Conservation (phyloP, 257 asterid species). For the Verbena officinalis region DNA sequence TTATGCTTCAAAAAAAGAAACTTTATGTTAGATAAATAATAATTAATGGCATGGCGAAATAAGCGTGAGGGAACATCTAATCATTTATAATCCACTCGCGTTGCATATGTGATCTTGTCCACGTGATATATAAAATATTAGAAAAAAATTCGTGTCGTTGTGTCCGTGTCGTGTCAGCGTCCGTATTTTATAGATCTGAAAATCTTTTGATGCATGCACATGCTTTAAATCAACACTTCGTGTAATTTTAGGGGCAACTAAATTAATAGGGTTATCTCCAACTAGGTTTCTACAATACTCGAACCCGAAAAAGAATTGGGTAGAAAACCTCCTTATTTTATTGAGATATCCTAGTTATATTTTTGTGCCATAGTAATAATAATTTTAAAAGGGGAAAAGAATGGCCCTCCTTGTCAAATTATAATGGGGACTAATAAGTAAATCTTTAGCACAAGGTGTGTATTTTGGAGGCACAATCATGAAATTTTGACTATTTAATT, state of each 20-base stretch:
- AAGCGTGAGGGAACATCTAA: constrained; percentile 29
- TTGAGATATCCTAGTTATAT: no score
- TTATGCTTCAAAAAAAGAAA: neutral
- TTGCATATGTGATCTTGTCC: neutral
- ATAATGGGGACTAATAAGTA: neutral
- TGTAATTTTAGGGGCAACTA: no score
- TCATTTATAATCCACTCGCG: neutral
- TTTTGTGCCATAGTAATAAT: neutral
- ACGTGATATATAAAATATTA: constrained; percentile 9
- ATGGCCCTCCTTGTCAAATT: constrained; percentile 24
- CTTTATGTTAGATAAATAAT: no score
- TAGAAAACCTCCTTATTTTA: no score
- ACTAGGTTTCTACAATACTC: no score
- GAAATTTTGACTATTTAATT: neutral
- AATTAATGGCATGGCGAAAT: neutral
- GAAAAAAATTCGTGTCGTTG: no score
- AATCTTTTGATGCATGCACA: no score
- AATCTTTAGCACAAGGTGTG: neutral
- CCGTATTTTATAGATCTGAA: no score
- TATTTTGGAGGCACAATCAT: constrained; percentile 29
- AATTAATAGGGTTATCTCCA: no score
- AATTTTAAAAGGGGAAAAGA: neutral
- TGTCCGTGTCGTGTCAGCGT: no score
- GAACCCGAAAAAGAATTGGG: no score
- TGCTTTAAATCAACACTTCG: no score